Evolutionary conservation across 2,329 filamentous ascomycete genomes (phyloP).

Genomic region (Xylariales sp.): DNA sequence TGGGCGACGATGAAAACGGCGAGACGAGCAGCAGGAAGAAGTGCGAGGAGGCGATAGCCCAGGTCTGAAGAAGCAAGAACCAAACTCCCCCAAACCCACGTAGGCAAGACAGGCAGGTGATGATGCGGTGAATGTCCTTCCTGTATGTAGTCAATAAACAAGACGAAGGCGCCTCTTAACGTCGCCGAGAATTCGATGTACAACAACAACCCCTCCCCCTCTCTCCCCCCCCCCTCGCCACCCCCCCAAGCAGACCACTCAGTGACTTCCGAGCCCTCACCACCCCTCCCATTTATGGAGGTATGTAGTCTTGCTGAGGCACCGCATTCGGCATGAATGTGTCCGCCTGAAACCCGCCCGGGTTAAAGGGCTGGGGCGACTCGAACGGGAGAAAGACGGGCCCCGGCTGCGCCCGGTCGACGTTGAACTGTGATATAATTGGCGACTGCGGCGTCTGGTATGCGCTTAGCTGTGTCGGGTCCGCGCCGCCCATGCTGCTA

Average conservation of each 20-base stretch:
- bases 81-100: background rate
- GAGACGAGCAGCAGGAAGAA: constrained; percentile 54
- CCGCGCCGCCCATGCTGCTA: constrained; percentile 20
- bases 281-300: constrained; percentile 22
- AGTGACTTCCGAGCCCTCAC: background rate
- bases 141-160: constrained; percentile 1
- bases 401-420: constrained; percentile 28
- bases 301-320: constrained; percentile 37
- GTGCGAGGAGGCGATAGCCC: constrained; percentile 49
- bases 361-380: constrained; percentile 27
- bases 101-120: background rate
- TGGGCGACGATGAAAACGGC: constrained; percentile 43
- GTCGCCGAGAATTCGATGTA: background rate
- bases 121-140: background rate
- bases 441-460: constrained; percentile 28
- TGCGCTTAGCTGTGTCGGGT: constrained; percentile 19
- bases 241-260: constrained; percentile 13
- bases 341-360: constrained; percentile 19
- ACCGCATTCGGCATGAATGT: constrained; percentile 30
- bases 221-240: too few species aligned
- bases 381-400: constrained; percentile 34
- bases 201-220: background rate
- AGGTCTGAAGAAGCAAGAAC: background rate
- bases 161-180: background rate
- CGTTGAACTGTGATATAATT: constrained; percentile 24